Percentiles rank a stretch among this genome's conserved stretches.
Conservation (phyloP, 2,329 filamentous ascomycete genomes). For the Fusarium protoensiforme region DNA sequence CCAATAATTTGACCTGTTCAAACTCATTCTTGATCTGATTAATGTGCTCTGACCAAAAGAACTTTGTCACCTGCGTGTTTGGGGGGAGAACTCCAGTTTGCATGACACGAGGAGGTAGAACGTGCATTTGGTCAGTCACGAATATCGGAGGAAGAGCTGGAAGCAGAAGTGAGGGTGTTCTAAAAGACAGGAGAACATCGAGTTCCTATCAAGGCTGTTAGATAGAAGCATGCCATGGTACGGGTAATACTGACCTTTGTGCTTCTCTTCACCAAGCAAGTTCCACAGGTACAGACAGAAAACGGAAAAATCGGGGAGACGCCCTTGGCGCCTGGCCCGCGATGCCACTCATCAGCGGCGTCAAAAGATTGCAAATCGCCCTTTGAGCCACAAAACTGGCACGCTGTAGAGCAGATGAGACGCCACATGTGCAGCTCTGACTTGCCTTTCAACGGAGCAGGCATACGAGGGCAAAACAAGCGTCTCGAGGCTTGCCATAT, state of each 20-base stretch:
- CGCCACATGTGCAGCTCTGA: slow-evolving; percentile 83
- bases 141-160: slow-evolving; percentile 77
- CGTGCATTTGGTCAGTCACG: slow-evolving; percentile 69
- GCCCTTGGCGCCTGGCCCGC: slow-evolving; percentile 70
- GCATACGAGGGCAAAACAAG: slow-evolving; percentile 73
- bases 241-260: slow-evolving; percentile 68
- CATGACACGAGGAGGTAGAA: slow-evolving; percentile 67
- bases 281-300: slow-evolving; percentile 71
- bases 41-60: slow-evolving; percentile 73
- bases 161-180: slow-evolving; percentile 69
- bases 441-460: slow-evolving; percentile 71
- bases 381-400: slow-evolving; percentile 73
- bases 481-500: slow-evolving; percentile 80
- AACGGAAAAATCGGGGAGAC: slow-evolving; percentile 79
- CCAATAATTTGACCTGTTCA: slow-evolving; percentile 71
- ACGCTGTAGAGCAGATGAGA: slow-evolving; percentile 70
- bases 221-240: slow-evolving; percentile 32
- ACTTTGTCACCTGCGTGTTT: slow-evolving; percentile 68
- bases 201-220: slow-evolving; percentile 67
- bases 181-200: slow-evolving; percentile 72
- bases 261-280: slow-evolving; percentile 70
- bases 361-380: slow-evolving; percentile 27
- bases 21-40: slow-evolving; percentile 72
- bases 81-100: slow-evolving; percentile 60
- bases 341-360: slow-evolving; percentile 61